Evolutionary conservation across 352 stramenopile genomes (phyloP), one percentile per base, ranked within the genome.

Genomic region (Aphanomyces astaci): DNA sequence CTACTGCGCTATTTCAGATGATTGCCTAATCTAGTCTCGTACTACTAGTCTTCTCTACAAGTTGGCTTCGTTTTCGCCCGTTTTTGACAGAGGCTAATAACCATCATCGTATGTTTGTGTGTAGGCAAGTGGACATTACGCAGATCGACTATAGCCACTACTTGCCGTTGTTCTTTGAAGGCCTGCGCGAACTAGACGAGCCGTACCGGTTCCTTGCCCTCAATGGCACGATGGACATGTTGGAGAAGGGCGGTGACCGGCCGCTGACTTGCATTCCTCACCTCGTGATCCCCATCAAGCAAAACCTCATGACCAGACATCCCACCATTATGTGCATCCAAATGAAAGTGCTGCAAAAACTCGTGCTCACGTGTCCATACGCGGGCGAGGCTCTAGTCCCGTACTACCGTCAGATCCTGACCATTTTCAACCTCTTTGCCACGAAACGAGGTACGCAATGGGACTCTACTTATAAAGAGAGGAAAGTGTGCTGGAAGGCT

Each of bases 91-190:
- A n/a, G n/a, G n/a, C n/a, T n/a, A n/a, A n/a, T n/a, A n/a, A n/a
- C n/a, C 36, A 43, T 43, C 36, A 43, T 7, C 36, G 36, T 43
- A 43, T 43, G 36, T 15, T 43, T 5, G 15, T 63, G 54, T 1
- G 11, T 68, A 68, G 62, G 62, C 66, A 72, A 72, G 66, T 72
- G 24, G 72, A 83, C 48, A 72, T 92, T 32, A 74, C 75, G 48
- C 75, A 74, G 54, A 72, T 96, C 49, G 88, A 96, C 75, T 96
- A 92, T 63, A 55, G 73, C 39, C 89, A 90, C 66, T 89, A 96
- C 71, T 81, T 98, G 17, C 92, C 92, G 31, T 75, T 97, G 19
- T 98, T 97, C 71, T 80, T 97, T 39, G 87, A 97, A 40, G 91
- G 92, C 22, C 83, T 97, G 63, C 82, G 86, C 15, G 90, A 96